Percentiles rank a stretch among this genome's conserved stretches.
Conservation (phyloP, 2,329 filamentous ascomycete species). For the Colletotrichum sansevieriae region DNA sequence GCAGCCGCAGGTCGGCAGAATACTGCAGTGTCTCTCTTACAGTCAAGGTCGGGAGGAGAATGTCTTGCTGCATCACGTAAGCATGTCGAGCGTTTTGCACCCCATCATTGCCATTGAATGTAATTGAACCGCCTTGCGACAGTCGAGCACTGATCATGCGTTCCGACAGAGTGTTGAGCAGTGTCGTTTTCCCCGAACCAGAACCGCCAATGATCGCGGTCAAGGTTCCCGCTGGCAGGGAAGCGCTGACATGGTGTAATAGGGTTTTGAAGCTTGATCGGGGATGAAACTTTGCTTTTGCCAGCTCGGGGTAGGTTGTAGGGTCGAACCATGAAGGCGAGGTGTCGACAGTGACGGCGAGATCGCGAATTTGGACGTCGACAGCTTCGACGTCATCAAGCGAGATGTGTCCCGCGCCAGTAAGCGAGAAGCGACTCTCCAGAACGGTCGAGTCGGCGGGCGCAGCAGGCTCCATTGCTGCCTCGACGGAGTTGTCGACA, state of each 20-base stretch:
- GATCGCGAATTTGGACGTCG: slow-evolving; percentile 64
- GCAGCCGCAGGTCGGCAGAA: slow-evolving; percentile 78
- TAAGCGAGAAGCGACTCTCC: slow-evolving; percentile 47
- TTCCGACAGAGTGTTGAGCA: slow-evolving; percentile 79
- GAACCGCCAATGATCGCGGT: slow-evolving; percentile 83
- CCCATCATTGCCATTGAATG: slow-evolving; percentile 71
- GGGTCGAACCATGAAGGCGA: slow-evolving; percentile 67
- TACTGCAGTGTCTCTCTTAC: slow-evolving; percentile 82
- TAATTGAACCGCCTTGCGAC: slow-evolving; percentile 65
- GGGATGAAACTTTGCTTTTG: slow-evolving; percentile 54
- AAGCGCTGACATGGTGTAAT: slow-evolving; percentile 73
- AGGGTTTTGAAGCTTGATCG: slow-evolving; percentile 63
- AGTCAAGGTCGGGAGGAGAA: slow-evolving; percentile 79
- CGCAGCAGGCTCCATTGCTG: slow-evolving; percentile 45
- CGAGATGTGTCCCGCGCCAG: slow-evolving; percentile 54
- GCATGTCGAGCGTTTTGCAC: slow-evolving; percentile 70
- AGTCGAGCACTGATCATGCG: slow-evolving; percentile 71
- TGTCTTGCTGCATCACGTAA: slow-evolving; percentile 83
- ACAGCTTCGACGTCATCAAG: slow-evolving; percentile 69
- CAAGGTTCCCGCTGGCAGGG: slow-evolving; percentile 74
- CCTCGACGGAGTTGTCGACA: slow-evolving; percentile 52
- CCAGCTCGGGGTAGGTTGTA: slow-evolving; percentile 58
- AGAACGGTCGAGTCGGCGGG: slow-evolving; percentile 37
- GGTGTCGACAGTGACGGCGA: slow-evolving; percentile 70
- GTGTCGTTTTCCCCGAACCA: slow-evolving; percentile 79